Evolutionary conservation across 345 rosid species (phyloP).

Genomic region (Angophora floribunda): DNA sequence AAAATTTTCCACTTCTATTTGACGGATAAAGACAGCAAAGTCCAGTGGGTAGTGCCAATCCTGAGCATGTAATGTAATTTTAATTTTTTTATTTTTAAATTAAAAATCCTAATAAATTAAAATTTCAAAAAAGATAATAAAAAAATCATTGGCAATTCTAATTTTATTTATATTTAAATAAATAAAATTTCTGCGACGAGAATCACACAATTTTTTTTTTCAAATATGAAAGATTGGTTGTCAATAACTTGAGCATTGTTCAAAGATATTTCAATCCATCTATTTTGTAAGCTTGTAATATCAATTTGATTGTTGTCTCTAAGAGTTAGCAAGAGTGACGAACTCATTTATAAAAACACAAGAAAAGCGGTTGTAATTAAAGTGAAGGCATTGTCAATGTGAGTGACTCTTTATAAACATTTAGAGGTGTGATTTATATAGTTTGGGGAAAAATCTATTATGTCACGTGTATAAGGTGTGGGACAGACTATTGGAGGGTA

Average conservation of each 20-base stretch:
- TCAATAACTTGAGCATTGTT: accelerated
- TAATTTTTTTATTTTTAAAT: background rate
- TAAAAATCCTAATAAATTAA: background rate
- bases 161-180: too few relatives aligned
- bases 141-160: background rate
- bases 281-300: background rate
- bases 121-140: background rate
- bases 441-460: background rate
- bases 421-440: background rate
- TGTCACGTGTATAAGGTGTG: background rate
- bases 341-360: too few relatives aligned
- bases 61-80: background rate
- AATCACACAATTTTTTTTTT: background rate
- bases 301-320: background rate
- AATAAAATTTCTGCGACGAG: too few relatives aligned
- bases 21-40: accelerated
- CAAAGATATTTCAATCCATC: accelerated
- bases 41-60: accelerated
- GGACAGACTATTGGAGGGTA: background rate
- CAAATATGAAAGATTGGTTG: background rate
- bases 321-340: background rate
- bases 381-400: background rate
- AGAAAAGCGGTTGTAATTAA: background rate
- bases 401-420: background rate
- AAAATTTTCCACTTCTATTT: background rate